phyloP scores from a whole-genome alignment of 2,329 filamentous ascomycete species.

The Colletotrichum spinosum region DNA sequence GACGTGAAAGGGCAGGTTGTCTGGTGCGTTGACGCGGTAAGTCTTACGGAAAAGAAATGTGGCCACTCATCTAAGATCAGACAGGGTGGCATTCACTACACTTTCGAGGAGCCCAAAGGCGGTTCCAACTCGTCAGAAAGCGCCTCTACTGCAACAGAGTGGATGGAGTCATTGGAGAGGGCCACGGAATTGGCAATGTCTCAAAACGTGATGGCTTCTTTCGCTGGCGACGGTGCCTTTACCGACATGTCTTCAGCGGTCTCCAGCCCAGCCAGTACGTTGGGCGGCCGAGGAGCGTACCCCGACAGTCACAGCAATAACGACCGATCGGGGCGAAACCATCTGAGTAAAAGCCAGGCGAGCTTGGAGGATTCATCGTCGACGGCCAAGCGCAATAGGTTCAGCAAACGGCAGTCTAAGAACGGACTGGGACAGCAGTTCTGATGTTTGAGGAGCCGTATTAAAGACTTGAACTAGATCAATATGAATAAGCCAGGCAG shows the following conservation, averaged over 20 bases:
- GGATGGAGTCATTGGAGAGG: conserved; percentile 89
- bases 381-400: conserved; percentile 69
- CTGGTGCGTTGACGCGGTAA: conserved; percentile 94
- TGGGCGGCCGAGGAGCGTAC: conserved; percentile 69
- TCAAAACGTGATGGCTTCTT: conserved; percentile 75
- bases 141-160: conserved; percentile 83
- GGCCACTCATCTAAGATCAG: conserved; percentile 35
- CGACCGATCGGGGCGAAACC: conserved; percentile 67
- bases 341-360: conserved; percentile 70
- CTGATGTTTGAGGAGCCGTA: conserved; percentile 51
- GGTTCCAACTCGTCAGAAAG: conserved; percentile 66
- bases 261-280: conserved; percentile 82
- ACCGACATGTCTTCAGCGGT: conserved; percentile 77
- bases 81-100: conserved; percentile 88
- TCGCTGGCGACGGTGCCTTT: conserved; percentile 75
- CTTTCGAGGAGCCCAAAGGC: conserved; percentile 92
- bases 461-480: background rate
- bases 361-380: conserved; percentile 62
- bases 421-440: conserved; percentile 93
- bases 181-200: conserved; percentile 86
- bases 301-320: conserved; percentile 60
- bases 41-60: conserved; percentile 47
- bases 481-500: background rate
- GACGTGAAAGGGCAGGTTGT: conserved; percentile 89
- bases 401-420: conserved; percentile 94